These are phyloP conservation scores for Candida berthetii DNA, from an alignment of 805 yeast species.

Conservation along the genomic window DNA sequence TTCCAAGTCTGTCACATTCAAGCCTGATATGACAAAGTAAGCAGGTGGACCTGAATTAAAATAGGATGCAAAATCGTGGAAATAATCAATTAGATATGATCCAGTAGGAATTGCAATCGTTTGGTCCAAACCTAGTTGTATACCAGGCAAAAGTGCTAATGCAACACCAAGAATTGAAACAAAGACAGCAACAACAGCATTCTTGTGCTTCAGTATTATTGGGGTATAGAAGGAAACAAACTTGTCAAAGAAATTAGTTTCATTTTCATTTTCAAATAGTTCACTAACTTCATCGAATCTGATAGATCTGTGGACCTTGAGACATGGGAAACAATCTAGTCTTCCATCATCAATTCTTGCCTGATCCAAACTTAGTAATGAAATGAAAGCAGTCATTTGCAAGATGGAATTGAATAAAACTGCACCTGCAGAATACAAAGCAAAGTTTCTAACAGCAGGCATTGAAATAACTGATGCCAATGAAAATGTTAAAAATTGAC, in stretches of 20 bases:
- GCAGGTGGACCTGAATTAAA: constrained; percentile 90
- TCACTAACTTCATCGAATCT: constrained; percentile 17
- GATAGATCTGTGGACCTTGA: constrained; percentile 20
- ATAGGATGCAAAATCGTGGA: constrained; percentile 65
- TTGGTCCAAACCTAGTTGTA: constrained; percentile 83
- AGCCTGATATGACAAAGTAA: constrained; percentile 70
- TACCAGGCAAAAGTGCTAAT: constrained; percentile 58
- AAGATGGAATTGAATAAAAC: constrained; percentile 67
- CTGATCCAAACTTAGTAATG: constrained; percentile 66
- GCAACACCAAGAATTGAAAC: constrained; percentile 62
- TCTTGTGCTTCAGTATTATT: constrained; percentile 41
- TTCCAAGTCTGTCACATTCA: constrained; percentile 52
- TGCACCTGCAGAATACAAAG: constrained; percentile 85
- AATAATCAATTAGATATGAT: constrained; percentile 78
- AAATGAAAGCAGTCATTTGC: constrained; percentile 77
- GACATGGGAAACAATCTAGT: constrained; percentile 58
- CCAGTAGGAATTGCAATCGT: constrained; percentile 79
- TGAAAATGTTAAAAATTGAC: constrained; percentile 75
- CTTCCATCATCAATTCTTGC: constrained; percentile 50
- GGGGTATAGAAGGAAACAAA: constrained; percentile 47
- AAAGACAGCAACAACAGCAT: constrained; percentile 47
- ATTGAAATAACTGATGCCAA: constrained; percentile 78
- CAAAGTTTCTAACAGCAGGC: constrained; percentile 97
- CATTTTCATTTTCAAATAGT: constrained; percentile 19
- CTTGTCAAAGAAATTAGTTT: constrained; percentile 28